These are phyloP conservation scores for Aspergillus homomorphus DNA, from an alignment of 495 filamentous ascomycete species.

Conservation along the genomic window DNA sequence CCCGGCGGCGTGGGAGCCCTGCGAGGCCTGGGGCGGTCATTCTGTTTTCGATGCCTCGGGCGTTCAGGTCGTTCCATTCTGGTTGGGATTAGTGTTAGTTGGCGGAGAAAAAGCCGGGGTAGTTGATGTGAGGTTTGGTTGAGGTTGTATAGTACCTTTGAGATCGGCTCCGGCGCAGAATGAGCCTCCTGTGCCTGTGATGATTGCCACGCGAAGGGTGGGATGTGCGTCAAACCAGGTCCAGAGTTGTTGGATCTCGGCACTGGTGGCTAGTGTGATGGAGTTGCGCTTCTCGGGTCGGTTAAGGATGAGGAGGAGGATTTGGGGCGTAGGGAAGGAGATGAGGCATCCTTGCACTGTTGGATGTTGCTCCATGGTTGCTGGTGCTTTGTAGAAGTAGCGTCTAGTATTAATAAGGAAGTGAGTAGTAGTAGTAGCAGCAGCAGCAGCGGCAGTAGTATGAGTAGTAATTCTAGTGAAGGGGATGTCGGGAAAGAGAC, in stretches of 20 bases:
- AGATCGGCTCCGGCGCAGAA: slow-evolving; percentile 60
- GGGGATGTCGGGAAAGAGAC: no score
- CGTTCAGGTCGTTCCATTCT: slow-evolving; percentile 43
- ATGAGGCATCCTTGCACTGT: slow-evolving; percentile 30
- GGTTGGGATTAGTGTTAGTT: not conserved
- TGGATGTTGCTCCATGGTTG: slow-evolving; percentile 13
- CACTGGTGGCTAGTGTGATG: slow-evolving; percentile 45
- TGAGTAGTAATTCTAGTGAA: no score
- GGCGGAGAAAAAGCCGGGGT: not conserved
- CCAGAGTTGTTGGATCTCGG: slow-evolving; percentile 48
- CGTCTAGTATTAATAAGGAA: no score
- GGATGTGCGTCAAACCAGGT: slow-evolving; percentile 52
- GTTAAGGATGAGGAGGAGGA: slow-evolving; percentile 44
- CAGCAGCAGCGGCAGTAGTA: no score
- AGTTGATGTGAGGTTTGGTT: not conserved
- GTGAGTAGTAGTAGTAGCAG: not conserved
- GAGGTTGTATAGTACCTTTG: slow-evolving; percentile 24
- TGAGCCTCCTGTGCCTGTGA: slow-evolving; percentile 53
- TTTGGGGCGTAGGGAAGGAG: slow-evolving; percentile 40
- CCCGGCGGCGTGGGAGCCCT: slow-evolving; percentile 50
- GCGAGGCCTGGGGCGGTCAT: slow-evolving; percentile 52
- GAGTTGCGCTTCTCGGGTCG: slow-evolving; percentile 47
- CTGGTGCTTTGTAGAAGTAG: not conserved
- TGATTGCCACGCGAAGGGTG: slow-evolving; percentile 49
- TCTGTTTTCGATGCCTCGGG: slow-evolving; percentile 35